Base-by-base conservation (phyloP, 257 asterid species). In the Ballota nigra region DNA sequence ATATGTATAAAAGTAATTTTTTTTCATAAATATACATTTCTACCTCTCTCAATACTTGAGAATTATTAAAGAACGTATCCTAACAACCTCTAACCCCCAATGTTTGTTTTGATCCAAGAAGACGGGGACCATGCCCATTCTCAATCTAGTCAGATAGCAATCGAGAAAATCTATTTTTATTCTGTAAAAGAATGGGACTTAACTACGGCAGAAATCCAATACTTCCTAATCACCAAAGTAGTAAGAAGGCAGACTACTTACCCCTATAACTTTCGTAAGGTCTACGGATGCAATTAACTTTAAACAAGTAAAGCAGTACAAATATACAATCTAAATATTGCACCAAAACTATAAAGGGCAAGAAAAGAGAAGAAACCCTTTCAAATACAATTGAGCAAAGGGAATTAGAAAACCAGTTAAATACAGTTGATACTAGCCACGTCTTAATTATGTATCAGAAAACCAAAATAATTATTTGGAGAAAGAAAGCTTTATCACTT, bases 371-470 rank as follows among this genome's bases (percentile, higher is more conserved):
- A 62, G 49, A 34, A n/a, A 47, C 15, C 47, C 45, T 31, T 36
- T 55, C 58, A 52, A 45, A 12, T 12, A 67, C 6, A 10, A 22
- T 1, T 41, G 51, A 31, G 71, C 71, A 52, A n/a, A 45, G 60
- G 23, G 49, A 23, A 3, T 23, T 65, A 4, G 60, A 41, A 62
- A 24, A 40, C 22, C 41, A 40, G 60, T 26, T 31, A 4, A 60
- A 53, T 56, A 52, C 22, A n/a, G 38, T 66, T 36, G 36, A 40
- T 69, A 22, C 49, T 49, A 31, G 31, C 60, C 57, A 45, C 71
- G 76, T 49, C 6, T 49, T 68, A 34, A 38, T 60, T 23, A 60
- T 20, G 53, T 23, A 70, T 63, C 24, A 58, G 36, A 55, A n/a
- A n/a, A n/a, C n/a, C n/a, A n/a, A n/a, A n/a, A n/a, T n/a, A n/a